Evolutionary conservation across 129 eudicot genomes (phyloP), one percentile per base, ranked within the genome.

Genomic region (Kitagawia praeruptora): DNA sequence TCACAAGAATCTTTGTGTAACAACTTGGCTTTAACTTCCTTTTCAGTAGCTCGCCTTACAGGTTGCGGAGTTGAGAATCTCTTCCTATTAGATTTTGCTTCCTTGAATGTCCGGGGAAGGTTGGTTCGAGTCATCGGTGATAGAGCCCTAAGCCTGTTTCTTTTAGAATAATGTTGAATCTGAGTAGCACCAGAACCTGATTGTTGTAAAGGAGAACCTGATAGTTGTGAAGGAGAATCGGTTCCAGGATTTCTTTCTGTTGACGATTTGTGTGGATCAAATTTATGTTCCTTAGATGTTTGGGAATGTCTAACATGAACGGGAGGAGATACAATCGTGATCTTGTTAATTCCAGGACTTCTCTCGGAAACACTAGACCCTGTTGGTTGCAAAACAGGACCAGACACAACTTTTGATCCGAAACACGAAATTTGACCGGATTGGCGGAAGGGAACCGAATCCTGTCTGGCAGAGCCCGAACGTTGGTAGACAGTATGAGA

Each of bases 51-150:
- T 72, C 83, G 88, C 44, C 97, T 87, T 46, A 82, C 89, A 0
- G 96, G 93, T 42, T 80, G 83, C 6, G 98, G 98, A 75, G 98
- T 89, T n/a, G 97, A 87, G 79, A 87, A 91, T 71, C 97, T 80
- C 86, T 81, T 91, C 37, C 78, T 80, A 25, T 75, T 70, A 9
- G 89, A 84, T 51, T 88, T 84, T 9, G 97, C 98, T 85, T 94
- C 98, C 86, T 88, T 87, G 77, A 94, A 94, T 48, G 96, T 87
- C 23, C 90, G 91, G 0, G 97, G 83, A 72, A 94, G 85, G n/a
- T 76, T 51, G 41, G 87, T 86, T 74, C 81, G 80, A 28, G 93
- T 89, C 7, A 41, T 80, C 19, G 98, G 98, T n/a, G 98, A 91
- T 37, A 88, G 83, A 25, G 96, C 89, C 83, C 97, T 84, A 51